Evolutionary conservation across 345 rosid genomes (phyloP).

Genomic region (Cardiospermum halicacabum): DNA sequence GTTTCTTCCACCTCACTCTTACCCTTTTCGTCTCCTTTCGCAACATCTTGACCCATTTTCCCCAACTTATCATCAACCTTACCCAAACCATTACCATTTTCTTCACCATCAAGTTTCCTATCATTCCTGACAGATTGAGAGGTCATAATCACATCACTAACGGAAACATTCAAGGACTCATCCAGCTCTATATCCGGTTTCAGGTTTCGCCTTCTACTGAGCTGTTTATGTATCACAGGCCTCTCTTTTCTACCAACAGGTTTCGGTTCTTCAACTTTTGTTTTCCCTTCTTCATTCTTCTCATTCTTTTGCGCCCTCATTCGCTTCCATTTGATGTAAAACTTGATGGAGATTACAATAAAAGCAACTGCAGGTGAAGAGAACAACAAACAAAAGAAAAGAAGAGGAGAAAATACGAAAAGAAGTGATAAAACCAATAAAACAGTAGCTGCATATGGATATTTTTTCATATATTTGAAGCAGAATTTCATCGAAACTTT

Average conservation of each 20-base stretch:
- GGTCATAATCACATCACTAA: conserved; percentile 10
- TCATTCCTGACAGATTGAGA: background rate
- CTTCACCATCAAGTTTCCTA: background rate
- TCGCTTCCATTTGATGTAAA: conserved; percentile 17
- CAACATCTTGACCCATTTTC: background rate
- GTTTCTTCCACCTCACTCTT: background rate
- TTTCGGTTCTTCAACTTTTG: conserved; percentile 7
- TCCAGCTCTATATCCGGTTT: conserved; percentile 35
- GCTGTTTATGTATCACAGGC: conserved; percentile 30
- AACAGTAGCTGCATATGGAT: conserved; percentile 45
- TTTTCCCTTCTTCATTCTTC: conserved; percentile 15
- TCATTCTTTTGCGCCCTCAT: background rate
- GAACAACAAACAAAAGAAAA: conserved; percentile 49
- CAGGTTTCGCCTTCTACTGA: conserved; percentile 47
- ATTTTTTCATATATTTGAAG: conserved; percentile 27
- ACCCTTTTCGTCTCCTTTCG: conserved; percentile 17
- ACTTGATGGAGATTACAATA: conserved; percentile 25
- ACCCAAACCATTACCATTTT: too few species aligned
- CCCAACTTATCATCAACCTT: background rate
- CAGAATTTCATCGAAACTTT: conserved; percentile 27
- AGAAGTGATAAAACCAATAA: conserved; percentile 31
- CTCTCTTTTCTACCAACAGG: conserved; percentile 2
- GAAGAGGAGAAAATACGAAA: conserved; percentile 44
- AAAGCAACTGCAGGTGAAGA: conserved; percentile 43
- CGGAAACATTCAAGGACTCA: conserved; percentile 22